These are phyloP conservation scores for Xerocomellus intermedius DNA, from an alignment of 768 basidiomycete genomes.

Conservation along the genomic window DNA sequence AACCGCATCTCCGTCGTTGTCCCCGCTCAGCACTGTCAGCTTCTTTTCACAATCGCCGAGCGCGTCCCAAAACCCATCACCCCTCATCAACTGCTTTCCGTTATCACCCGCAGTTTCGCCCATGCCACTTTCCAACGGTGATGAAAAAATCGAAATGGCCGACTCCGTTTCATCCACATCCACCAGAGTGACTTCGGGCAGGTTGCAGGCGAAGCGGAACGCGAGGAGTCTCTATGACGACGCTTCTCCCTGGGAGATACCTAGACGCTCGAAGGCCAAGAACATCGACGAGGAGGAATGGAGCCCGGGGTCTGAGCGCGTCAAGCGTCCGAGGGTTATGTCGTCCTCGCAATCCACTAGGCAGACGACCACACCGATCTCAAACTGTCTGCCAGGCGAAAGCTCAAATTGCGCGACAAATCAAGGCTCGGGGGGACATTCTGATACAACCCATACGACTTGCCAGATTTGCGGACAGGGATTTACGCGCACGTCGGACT, in stretches of 20 bases:
- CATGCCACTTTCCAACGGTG: neutral
- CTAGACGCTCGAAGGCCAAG: slow-evolving; percentile 12
- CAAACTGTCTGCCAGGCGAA: neutral
- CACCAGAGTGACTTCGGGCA: neutral
- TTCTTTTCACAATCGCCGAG: slow-evolving; percentile 9
- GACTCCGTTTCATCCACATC: neutral
- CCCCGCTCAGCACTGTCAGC: slow-evolving; percentile 17
- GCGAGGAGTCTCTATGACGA: slow-evolving; percentile 2
- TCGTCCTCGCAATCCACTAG: neutral
- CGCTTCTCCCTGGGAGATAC: neutral
- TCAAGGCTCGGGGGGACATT: neutral
- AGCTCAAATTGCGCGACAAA: neutral
- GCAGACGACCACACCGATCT: neutral
- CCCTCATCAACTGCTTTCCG: neutral
- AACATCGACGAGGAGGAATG: slow-evolving; percentile 25
- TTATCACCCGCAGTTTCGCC: neutral
- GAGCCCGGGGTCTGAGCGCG: slow-evolving; percentile 5
- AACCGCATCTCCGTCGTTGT: slow-evolving; percentile 7
- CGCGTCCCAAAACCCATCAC: slow-evolving; percentile 2
- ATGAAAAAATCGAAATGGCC: neutral
- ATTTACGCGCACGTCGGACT: slow-evolving; percentile 24
- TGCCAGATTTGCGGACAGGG: slow-evolving; percentile 16
- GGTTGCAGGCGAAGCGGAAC: slow-evolving; percentile 13
- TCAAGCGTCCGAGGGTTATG: neutral
- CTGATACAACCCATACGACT: neutral